Percentiles rank a stretch among this genome's conserved stretches.
Conservation (phyloP, 306 rosid species). For the Heteromeles arbutifolia region DNA sequence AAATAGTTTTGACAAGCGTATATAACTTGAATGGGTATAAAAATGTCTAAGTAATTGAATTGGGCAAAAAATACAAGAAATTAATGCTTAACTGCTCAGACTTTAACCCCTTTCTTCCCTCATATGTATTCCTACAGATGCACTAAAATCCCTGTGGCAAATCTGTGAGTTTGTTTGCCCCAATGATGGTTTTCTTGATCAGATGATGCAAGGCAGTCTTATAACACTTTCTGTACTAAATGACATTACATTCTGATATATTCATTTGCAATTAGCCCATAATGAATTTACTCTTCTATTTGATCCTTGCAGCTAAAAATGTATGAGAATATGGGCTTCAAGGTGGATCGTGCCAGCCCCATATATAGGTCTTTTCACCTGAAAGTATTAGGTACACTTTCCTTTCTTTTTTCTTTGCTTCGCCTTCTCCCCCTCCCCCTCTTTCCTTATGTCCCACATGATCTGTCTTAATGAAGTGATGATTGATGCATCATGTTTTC, state of each 20-base stretch:
- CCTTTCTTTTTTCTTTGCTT: not conserved
- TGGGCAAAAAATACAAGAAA: not conserved
- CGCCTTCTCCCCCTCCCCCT: not conserved
- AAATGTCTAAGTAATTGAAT: not conserved
- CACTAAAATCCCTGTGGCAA: slow-evolving; percentile 68
- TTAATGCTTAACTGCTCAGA: not conserved
- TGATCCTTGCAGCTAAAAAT: slow-evolving; percentile 52
- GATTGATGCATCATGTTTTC: not conserved
- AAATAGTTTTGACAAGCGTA: not conserved
- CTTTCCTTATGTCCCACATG: not conserved
- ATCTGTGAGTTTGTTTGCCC: slow-evolving; percentile 88
- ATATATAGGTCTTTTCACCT: slow-evolving; percentile 76
- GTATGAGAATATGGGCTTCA: slow-evolving; percentile 90
- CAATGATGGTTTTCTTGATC: slow-evolving; percentile 89
- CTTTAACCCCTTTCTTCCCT: not conserved
- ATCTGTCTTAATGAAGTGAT: not conserved
- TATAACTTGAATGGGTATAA: not conserved
- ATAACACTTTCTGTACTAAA: not conserved
- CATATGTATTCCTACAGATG: slow-evolving; percentile 46
- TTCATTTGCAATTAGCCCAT: not conserved
- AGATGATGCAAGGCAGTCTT: slow-evolving; percentile 42
- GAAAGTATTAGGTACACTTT: slow-evolving; percentile 51
- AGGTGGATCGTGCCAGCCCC: slow-evolving; percentile 68
- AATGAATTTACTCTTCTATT: slow-evolving; percentile 6
- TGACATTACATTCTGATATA: not conserved